phyloP scores from a whole-genome alignment of 1,284 basidiomycete species.

The Moniliophthora roreri region DNA sequence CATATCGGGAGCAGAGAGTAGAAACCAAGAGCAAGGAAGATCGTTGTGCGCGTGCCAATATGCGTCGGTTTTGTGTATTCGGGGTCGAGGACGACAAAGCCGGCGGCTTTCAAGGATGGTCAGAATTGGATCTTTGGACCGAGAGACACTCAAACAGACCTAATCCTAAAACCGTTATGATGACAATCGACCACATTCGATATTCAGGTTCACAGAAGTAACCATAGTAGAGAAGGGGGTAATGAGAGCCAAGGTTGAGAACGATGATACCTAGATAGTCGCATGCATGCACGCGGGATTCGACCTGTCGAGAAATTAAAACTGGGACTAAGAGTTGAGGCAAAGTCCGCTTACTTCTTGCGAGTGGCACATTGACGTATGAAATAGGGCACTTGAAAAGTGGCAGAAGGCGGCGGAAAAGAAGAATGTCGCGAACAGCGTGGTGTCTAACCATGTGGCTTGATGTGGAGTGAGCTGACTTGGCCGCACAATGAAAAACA shows the following conservation, averaged over 20 bases:
- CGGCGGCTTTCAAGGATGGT: slow-evolving; percentile 44
- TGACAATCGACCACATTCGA: slow-evolving; percentile 52
- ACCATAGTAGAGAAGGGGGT: slow-evolving; percentile 72
- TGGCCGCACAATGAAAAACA: slow-evolving; percentile 53
- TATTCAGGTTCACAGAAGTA: slow-evolving; percentile 64
- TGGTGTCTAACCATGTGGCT: slow-evolving; percentile 63
- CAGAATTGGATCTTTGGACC: neutral
- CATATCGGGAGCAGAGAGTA: slow-evolving; percentile 71
- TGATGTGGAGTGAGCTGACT: slow-evolving; percentile 50
- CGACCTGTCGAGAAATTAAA: slow-evolving; percentile 34
- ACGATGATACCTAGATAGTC: slow-evolving; percentile 74
- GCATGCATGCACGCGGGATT: slow-evolving; percentile 53
- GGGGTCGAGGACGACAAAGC: slow-evolving; percentile 79
- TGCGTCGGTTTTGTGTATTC: slow-evolving; percentile 77
- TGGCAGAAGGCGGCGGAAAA: slow-evolving; percentile 77
- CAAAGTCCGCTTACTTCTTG: slow-evolving; percentile 44
- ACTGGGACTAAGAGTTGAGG: slow-evolving; percentile 7
- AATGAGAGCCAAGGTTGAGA: slow-evolving; percentile 79
- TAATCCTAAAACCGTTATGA: slow-evolving; percentile 57
- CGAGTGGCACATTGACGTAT: slow-evolving; percentile 78
- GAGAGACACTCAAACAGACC: slow-evolving; percentile 47
- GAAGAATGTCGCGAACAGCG: slow-evolving; percentile 70
- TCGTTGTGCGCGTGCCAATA: slow-evolving; percentile 74
- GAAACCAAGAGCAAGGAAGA: slow-evolving; percentile 82
- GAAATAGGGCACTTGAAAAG: slow-evolving; percentile 73